Percentiles rank a stretch among this genome's conserved stretches.
Conservation (phyloP, 140 eudicot genomes). For the Flaveria floridana region DNA sequence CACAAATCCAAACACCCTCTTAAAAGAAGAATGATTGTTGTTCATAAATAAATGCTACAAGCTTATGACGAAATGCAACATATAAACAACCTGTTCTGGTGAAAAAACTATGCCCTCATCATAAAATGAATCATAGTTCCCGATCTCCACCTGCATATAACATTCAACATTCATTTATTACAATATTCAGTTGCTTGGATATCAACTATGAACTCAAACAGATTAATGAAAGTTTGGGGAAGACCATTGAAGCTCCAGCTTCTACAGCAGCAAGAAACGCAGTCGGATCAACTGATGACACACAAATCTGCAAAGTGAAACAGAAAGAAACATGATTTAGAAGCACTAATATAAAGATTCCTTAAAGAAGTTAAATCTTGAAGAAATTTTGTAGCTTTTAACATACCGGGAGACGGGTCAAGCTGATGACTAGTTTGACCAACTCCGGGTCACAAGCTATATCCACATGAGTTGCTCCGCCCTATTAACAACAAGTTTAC, state of each 20-base stretch:
- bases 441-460: slow-evolving; percentile 92
- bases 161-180: slow-evolving; percentile 6
- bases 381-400: neutral
- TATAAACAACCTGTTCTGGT: slow-evolving; percentile 68
- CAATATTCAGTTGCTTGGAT: neutral
- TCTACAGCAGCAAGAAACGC: slow-evolving; percentile 83
- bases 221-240: slow-evolving; percentile 15
- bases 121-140: slow-evolving; percentile 90
- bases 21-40: neutral
- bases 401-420: slow-evolving; percentile 81
- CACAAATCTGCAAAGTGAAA: slow-evolving; percentile 61
- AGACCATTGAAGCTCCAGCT: slow-evolving; percentile 95
- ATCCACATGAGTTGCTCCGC: slow-evolving; percentile 98
- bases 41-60: neutral
- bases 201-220: slow-evolving; percentile 5
- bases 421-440: slow-evolving; percentile 76
- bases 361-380: slow-evolving; percentile 4
- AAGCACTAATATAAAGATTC: neutral
- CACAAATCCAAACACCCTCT: neutral
- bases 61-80: neutral
- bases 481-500: slow-evolving; percentile 45
- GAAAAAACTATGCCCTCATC: slow-evolving; percentile 73
- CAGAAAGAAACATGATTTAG: neutral
- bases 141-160: slow-evolving; percentile 76
- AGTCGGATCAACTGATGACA: slow-evolving; percentile 85